Evolutionary conservation across 352 stramenopile genomes (phyloP).

Genomic region (Pythium chondricola): DNA sequence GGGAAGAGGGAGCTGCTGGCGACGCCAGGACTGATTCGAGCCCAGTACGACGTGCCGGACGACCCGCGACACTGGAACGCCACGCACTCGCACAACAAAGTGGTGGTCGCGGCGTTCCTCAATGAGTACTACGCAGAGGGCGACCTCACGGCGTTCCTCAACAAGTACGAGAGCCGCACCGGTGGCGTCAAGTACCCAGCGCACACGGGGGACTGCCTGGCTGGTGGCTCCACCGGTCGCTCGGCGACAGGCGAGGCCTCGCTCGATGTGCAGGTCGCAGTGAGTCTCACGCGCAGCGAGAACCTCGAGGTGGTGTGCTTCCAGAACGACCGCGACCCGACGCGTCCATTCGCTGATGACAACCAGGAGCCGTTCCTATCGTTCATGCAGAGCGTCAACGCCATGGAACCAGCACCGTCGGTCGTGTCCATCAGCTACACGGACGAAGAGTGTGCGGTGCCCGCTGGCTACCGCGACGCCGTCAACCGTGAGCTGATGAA

Average conservation of each 20-base stretch:
- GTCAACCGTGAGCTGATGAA: conserved; percentile 78
- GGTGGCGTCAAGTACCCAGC: conserved; percentile 5
- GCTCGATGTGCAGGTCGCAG: conserved; percentile 57
- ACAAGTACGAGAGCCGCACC: conserved; percentile 17
- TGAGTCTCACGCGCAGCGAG: conserved; percentile 36
- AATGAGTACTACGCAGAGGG: conserved; percentile 59
- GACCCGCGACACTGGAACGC: conserved; percentile 12
- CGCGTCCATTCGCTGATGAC: conserved; percentile 38
- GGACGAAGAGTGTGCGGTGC: conserved; percentile 71
- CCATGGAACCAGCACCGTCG: conserved; percentile 44
- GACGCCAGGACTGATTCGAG: conserved; percentile 39
- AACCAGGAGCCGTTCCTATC: conserved; percentile 77
- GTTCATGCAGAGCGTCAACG: conserved; percentile 69
- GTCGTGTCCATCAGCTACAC: conserved; percentile 82
- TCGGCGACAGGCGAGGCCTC: conserved; percentile 54
- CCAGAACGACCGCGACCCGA: conserved; percentile 40
- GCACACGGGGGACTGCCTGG: conserved; percentile 37
- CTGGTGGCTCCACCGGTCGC: conserved; percentile 1
- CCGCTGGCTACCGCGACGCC: conserved; percentile 38
- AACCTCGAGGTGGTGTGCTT: conserved; percentile 61
- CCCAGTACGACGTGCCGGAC: conserved; percentile 55
- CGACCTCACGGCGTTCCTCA: conserved; percentile 45
- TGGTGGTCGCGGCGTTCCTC: conserved; percentile 68
- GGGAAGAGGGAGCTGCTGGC: conserved; percentile 16
- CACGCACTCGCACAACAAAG: conserved; percentile 27